phyloP scores from a whole-genome alignment of 345 rosid genomes.

The Erucastrum elatum region DNA sequence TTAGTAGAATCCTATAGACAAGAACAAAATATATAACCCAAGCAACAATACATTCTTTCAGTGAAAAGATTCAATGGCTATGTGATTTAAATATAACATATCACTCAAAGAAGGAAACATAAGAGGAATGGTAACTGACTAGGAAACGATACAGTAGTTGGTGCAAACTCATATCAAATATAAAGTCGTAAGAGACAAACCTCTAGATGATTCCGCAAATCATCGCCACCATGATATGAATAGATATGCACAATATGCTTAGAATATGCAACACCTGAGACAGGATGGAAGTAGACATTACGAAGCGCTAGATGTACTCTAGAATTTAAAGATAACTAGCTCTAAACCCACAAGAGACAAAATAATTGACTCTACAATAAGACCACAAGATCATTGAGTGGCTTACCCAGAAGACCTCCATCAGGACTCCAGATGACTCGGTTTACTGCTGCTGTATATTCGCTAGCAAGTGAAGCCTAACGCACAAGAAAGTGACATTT shows the following conservation, averaged over 20 bases:
- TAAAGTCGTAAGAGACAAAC: slow-evolving; percentile 42
- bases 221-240: slow-evolving; percentile 54
- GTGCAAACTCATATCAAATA: slow-evolving; percentile 7
- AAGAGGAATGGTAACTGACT: slow-evolving; percentile 15
- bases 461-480: slow-evolving; percentile 55
- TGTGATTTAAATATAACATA: slow-evolving; percentile 2
- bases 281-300: neutral
- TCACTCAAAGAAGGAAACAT: neutral
- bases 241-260: slow-evolving; percentile 78
- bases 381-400: slow-evolving; percentile 4
- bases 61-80: slow-evolving; percentile 2
- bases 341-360: slow-evolving; percentile 2
- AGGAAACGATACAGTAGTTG: slow-evolving; percentile 1
- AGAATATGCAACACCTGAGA: slow-evolving; percentile 78
- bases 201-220: slow-evolving; percentile 56
- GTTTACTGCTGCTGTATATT: slow-evolving; percentile 61
- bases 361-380: slow-evolving; percentile 4
- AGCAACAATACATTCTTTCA: neutral
- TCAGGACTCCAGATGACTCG: slow-evolving; percentile 68
- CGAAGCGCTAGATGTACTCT: neutral
- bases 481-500: slow-evolving; percentile 17
- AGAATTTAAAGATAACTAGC: neutral
- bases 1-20: slow-evolving; percentile 14
- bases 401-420: slow-evolving; percentile 60
- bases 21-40: neutral